A percentile compares a stretch with the other conserved stretches of the same genome.
Evolutionary conservation across 495 filamentous ascomycete genomes (phyloP).

Genomic region (Annulohypoxylon nitens): DNA sequence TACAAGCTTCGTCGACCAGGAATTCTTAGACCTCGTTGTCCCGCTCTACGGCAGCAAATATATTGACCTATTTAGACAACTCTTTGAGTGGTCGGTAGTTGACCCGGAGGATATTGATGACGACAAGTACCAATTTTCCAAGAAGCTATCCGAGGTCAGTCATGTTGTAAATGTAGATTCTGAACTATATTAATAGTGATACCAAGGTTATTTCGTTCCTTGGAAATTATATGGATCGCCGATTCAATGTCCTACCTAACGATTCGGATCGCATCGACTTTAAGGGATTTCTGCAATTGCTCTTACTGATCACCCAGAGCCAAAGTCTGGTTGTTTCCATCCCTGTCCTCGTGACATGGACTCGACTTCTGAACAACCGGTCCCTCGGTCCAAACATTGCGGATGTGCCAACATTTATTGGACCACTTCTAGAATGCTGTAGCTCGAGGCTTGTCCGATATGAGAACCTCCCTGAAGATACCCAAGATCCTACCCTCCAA

Average conservation of each 20-base stretch:
- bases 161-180: not conserved
- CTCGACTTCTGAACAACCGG: slow-evolving; percentile 77
- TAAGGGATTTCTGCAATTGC: slow-evolving; percentile 80
- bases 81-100: slow-evolving; percentile 86
- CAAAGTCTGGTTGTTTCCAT: slow-evolving; percentile 93
- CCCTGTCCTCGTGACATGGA: slow-evolving; percentile 90
- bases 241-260: slow-evolving; percentile 69
- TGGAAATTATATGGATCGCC: slow-evolving; percentile 84
- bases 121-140: slow-evolving; percentile 89
- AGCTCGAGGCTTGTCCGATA: slow-evolving; percentile 83
- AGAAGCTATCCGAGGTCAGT: slow-evolving; percentile 91
- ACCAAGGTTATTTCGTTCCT: slow-evolving; percentile 83
- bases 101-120: slow-evolving; percentile 86
- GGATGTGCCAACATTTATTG: slow-evolving; percentile 73
- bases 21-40: slow-evolving; percentile 81
- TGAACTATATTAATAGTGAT: slow-evolving; percentile 39
- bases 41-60: slow-evolving; percentile 80
- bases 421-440: slow-evolving; percentile 81
- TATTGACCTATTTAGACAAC: slow-evolving; percentile 76
- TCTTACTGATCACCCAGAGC: slow-evolving; percentile 82
- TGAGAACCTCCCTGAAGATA: slow-evolving; percentile 84
- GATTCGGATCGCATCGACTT: slow-evolving; percentile 70
- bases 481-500: slow-evolving; percentile 79
- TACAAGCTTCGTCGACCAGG: slow-evolving; percentile 77
- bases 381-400: slow-evolving; percentile 72